These are phyloP conservation scores for Leccinellum albellum DNA, from an alignment of 768 basidiomycete species.

Conservation along the genomic window DNA sequence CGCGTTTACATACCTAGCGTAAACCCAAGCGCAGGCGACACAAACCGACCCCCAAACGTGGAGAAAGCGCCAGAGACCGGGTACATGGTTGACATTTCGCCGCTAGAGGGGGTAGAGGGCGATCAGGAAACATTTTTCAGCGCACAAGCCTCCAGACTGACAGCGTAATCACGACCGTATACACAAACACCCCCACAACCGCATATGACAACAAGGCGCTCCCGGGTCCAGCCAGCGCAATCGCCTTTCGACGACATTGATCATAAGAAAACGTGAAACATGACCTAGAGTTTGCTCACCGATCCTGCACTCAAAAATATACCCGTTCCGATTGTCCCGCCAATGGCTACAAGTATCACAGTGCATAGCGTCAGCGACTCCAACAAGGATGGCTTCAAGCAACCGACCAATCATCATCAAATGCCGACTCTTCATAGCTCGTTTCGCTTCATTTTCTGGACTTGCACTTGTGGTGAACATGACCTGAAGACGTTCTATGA, in stretches of 20 bases:
- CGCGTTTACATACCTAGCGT: slow-evolving; percentile 40
- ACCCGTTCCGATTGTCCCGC: slow-evolving; percentile 57
- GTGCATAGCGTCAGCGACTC: not conserved
- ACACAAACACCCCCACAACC: slow-evolving; percentile 57
- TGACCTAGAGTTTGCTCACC: slow-evolving; percentile 28
- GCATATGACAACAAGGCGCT: slow-evolving; percentile 60
- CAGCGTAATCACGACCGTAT: slow-evolving; percentile 59
- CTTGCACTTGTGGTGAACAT: slow-evolving; percentile 8
- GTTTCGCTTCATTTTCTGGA: slow-evolving; percentile 30
- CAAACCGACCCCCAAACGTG: slow-evolving; percentile 53
- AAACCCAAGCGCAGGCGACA: slow-evolving; percentile 58
- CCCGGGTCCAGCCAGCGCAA: slow-evolving; percentile 56
- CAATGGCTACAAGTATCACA: slow-evolving; percentile 38
- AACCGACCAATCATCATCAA: slow-evolving; percentile 40
- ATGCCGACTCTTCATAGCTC: slow-evolving; percentile 40
- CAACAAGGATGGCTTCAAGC: not conserved
- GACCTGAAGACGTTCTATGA: not conserved
- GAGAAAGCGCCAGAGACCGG: slow-evolving; percentile 63
- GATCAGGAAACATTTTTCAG: not conserved
- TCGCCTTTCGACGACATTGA: slow-evolving; percentile 33
- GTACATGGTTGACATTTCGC: slow-evolving; percentile 64
- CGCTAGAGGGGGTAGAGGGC: slow-evolving; percentile 30
- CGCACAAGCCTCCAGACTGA: slow-evolving; percentile 24
- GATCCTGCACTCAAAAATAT: slow-evolving; percentile 60
- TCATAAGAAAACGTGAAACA: not conserved